Conservation (phyloP, 345 rosid genomes). For the Schrenkiella parvula region DNA sequence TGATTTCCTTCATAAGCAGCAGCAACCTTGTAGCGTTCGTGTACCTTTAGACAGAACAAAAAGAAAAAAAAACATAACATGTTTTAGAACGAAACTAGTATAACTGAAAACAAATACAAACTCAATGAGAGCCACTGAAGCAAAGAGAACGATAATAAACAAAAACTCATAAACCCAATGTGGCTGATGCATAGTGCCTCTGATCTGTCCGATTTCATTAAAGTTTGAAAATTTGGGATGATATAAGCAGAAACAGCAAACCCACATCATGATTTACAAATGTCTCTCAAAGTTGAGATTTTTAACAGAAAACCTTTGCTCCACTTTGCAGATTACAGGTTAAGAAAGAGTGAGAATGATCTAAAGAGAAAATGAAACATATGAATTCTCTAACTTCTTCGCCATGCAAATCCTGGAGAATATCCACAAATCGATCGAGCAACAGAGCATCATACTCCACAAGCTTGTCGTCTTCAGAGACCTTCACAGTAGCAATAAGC, state of each 20-base stretch:
- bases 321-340: neutral
- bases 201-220: neutral
- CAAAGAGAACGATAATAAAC: neutral
- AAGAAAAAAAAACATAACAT: neutral
- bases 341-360: neutral
- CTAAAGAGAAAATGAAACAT: neutral
- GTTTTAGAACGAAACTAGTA: neutral
- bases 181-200: no score
- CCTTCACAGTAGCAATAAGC: conserved; percentile 78
- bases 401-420: conserved; percentile 91
- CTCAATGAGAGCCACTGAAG: neutral
- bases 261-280: neutral
- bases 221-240: neutral
- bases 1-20: conserved; percentile 90
- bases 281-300: neutral
- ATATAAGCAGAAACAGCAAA: neutral
- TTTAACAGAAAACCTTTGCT: neutral
- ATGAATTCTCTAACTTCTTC: conserved; percentile 88
- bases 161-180: neutral
- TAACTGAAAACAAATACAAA: neutral
- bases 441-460: conserved; percentile 91
- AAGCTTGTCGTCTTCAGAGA: conserved; percentile 91
- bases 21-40: conserved; percentile 89
- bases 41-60: conserved; percentile 55
- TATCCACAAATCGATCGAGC: conserved; percentile 88